Evolutionary conservation across 2,329 filamentous ascomycete genomes (phyloP).

Genomic region (Elsinoe fawcettii): DNA sequence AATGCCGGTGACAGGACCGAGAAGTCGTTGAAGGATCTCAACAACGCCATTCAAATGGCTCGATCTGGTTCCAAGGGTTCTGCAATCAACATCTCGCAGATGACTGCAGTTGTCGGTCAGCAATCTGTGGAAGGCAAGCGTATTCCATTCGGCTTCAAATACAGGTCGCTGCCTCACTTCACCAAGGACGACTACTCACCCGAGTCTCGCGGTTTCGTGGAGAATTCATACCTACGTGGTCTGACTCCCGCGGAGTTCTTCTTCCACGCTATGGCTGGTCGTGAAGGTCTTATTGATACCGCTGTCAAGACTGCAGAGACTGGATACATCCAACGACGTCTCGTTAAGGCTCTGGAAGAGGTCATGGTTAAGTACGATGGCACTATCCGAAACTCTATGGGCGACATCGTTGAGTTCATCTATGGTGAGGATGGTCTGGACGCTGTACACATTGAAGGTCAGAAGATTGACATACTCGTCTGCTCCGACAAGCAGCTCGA

Average conservation of each 20-base stretch:
- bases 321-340: conserved; percentile 95
- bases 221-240: conserved; percentile 96
- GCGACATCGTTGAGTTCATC: conserved; percentile 92
- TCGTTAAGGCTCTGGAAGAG: conserved; percentile 97
- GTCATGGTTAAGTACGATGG: conserved; percentile 97
- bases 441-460: conserved; percentile 86
- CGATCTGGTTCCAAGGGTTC: conserved; percentile 96
- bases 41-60: conserved; percentile 96
- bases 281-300: conserved; percentile 98
- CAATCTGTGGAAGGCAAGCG: conserved; percentile 98
- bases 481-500: conserved; percentile 72
- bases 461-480: conserved; percentile 78
- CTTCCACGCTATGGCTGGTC: conserved; percentile 99
- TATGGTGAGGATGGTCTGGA: conserved; percentile 97
- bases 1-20: conserved; percentile 89
- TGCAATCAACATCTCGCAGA: conserved; percentile 98
- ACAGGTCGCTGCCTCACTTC: conserved; percentile 92
- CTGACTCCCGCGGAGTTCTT: conserved; percentile 95
- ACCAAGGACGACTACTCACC: conserved; percentile 99
- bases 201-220: conserved; percentile 92
- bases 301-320: conserved; percentile 99
- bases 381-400: conserved; percentile 91
- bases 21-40: conserved; percentile 85
- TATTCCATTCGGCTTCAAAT: conserved; percentile 99
- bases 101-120: conserved; percentile 96